phyloP scores from a whole-genome alignment of 108 stramenopile species.

The Hondaea fermentalgiana region DNA sequence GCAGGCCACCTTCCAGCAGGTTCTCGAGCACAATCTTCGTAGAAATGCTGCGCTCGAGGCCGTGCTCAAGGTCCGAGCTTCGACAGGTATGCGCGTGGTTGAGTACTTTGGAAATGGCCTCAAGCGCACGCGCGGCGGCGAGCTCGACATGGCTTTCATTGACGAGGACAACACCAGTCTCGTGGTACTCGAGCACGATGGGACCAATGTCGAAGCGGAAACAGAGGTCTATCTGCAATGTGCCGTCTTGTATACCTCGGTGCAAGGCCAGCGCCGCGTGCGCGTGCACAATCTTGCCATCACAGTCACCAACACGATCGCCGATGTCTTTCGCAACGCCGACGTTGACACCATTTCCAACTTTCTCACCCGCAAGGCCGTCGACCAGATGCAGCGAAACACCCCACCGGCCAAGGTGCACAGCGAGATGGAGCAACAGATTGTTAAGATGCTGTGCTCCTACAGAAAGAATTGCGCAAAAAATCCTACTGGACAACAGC shows the following conservation, averaged over 20 bases:
- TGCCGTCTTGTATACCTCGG: slow-evolving; percentile 23
- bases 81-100: background rate
- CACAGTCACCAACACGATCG: background rate
- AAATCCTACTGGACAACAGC: slow-evolving; percentile 57
- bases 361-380: background rate
- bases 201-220: background rate
- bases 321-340: slow-evolving; percentile 10
- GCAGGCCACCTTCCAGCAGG: background rate
- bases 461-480: slow-evolving; percentile 66
- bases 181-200: background rate
- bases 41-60: background rate
- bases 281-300: slow-evolving; percentile 32
- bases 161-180: background rate
- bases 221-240: slow-evolving; percentile 17
- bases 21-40: background rate
- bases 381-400: background rate
- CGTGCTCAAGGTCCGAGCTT: slow-evolving; percentile 7
- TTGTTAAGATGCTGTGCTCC: slow-evolving; percentile 43
- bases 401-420: background rate
- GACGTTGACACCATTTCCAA: slow-evolving; percentile 19
- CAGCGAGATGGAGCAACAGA: background rate
- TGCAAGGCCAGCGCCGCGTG: background rate
- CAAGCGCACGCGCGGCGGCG: background rate
- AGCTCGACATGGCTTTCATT: background rate
- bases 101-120: slow-evolving; percentile 17